Evolutionary conservation across 495 filamentous ascomycete species (phyloP).

Genomic region (Penicillium desertorum): DNA sequence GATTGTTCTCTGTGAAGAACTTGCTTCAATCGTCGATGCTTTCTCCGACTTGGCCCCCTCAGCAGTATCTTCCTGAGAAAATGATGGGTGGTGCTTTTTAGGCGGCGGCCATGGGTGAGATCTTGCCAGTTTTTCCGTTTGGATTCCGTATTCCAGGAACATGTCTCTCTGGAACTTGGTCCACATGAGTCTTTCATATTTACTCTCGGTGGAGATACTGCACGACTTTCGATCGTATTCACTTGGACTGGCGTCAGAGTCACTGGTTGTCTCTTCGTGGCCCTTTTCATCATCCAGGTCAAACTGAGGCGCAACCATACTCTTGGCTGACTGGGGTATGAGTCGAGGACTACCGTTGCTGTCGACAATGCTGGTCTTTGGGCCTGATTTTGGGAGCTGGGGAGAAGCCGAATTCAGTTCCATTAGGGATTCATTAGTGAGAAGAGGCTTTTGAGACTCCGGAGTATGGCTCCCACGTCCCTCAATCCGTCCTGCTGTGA

Average conservation of each 20-base stretch:
- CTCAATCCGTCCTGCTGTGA: background rate
- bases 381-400: background rate
- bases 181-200: constrained; percentile 1
- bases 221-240: constrained; percentile 12
- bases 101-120: background rate
- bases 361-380: constrained; percentile 28
- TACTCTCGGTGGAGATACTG: constrained; percentile 2
- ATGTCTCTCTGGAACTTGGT: constrained; percentile 28
- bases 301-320: background rate
- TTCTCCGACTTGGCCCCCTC: background rate
- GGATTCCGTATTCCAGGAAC: constrained; percentile 27
- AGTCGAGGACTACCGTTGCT: constrained; percentile 34
- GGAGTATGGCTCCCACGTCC: constrained; percentile 13
- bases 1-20: constrained; percentile 8
- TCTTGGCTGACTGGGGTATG: background rate
- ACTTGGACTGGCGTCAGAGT: constrained; percentile 14
- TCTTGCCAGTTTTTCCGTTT: constrained; percentile 12
- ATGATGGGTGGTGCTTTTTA: background rate
- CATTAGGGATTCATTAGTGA: constrained; percentile 7
- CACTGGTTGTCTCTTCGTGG: background rate
- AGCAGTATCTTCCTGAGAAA: constrained; percentile 7
- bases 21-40: background rate
- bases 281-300: background rate
- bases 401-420: background rate
- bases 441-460: constrained; percentile 26